Percentiles rank a stretch among this genome's conserved stretches.
These are phyloP conservation scores for Jatropha curcas DNA, from an alignment of 345 rosid genomes.

Conservation along the genomic window DNA sequence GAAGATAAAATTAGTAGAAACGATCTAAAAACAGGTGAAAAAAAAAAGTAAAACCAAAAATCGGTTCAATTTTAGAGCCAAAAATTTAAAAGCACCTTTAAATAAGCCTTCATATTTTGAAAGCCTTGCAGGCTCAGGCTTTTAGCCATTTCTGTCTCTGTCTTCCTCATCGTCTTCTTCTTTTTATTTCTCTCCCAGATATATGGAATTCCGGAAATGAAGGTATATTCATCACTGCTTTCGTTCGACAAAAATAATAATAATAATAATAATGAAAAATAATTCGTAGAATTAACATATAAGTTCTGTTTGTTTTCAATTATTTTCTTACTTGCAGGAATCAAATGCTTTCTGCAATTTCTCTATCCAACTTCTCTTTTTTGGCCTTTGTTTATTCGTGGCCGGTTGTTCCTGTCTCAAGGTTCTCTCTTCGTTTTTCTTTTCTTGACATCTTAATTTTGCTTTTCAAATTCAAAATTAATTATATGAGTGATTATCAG, in stretches of 20 bases:
- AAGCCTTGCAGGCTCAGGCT: background rate
- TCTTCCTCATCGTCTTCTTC: background rate
- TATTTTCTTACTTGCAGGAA: constrained; percentile 20
- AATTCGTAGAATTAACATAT: too few relatives aligned
- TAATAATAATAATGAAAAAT: too few relatives aligned
- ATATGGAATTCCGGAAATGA: constrained; percentile 13
- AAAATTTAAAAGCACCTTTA: background rate
- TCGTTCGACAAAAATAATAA: too few relatives aligned
- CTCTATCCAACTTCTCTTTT: constrained; percentile 10
- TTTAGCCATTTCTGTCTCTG: background rate
- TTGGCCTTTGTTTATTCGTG: constrained; percentile 14
- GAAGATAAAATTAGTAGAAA: too few relatives aligned
- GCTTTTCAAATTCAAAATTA: background rate
- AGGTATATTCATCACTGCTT: too few relatives aligned
- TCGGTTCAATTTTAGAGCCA: background rate
- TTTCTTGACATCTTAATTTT: too few relatives aligned
- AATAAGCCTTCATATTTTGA: background rate
- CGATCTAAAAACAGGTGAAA: background rate
- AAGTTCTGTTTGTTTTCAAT: background rate
- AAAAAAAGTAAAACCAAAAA: background rate
- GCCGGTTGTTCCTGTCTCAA: constrained; percentile 28
- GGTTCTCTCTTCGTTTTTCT: constrained; percentile 11
- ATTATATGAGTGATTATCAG: too few relatives aligned
- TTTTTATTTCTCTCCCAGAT: background rate
- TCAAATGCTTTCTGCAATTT: constrained; percentile 3